Conservation (phyloP, 1,284 basidiomycete species). For the Sporisorium sorghi region DNA sequence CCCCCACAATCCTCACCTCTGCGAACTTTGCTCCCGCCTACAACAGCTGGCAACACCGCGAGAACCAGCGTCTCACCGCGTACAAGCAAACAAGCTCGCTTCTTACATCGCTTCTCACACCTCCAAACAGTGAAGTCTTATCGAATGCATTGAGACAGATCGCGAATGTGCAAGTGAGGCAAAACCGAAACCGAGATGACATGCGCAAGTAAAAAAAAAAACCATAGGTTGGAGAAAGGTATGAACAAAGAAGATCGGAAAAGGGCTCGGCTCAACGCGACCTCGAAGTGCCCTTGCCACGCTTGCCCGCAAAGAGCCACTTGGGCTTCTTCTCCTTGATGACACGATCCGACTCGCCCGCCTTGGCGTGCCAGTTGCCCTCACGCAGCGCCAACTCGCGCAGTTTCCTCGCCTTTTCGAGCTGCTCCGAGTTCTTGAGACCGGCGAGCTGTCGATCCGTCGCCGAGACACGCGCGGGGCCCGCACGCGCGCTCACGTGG, state of each 20-base stretch:
- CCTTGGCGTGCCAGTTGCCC: conserved; percentile 63
- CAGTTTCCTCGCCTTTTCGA: conserved; percentile 61
- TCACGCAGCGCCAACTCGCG: conserved; percentile 60
- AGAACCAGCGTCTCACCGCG: too few species aligned
- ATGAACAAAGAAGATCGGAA: conserved; percentile 5
- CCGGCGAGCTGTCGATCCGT: conserved; percentile 61
- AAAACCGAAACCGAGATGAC: conserved; percentile 15
- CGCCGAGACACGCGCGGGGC: conserved; percentile 63
- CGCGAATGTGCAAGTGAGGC: conserved; percentile 2
- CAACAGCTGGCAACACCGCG: too few species aligned
- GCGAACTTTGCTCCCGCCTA: too few species aligned
- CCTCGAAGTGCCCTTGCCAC: conserved; percentile 65
- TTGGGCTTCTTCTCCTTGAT: conserved; percentile 67
- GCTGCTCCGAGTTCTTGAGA: conserved; percentile 59
- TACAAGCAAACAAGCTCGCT: too few species aligned
- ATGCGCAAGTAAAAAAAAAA: conserved; percentile 14
- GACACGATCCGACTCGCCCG: conserved; percentile 65
- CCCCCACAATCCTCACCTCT: too few species aligned
- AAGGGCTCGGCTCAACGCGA: conserved; percentile 38
- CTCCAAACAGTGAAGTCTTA: too few species aligned
- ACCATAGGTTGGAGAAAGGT: too few species aligned
- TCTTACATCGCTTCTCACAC: too few species aligned
- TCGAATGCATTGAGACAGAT: conserved; percentile 17
- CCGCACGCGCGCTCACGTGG: conserved; percentile 59
- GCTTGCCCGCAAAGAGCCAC: conserved; percentile 67